phyloP scores from a whole-genome alignment of 306 rosid species.

The Quercus mongolica region DNA sequence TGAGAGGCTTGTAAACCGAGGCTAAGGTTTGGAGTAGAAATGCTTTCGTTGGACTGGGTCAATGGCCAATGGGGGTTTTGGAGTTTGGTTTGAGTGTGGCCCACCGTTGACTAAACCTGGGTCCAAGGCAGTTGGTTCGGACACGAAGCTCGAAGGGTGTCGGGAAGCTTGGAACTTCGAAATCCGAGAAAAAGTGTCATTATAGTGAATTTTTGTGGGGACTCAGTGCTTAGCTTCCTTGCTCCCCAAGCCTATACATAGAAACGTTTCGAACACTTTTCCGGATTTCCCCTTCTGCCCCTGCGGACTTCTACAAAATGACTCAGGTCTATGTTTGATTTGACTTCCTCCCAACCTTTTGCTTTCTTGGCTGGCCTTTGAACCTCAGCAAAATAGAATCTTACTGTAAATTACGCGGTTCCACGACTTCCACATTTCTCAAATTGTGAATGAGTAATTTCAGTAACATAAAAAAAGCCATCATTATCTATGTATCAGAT shows the following conservation, averaged over 20 bases:
- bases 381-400: no score
- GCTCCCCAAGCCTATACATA: constrained; percentile 24
- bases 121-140: background rate
- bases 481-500: no score
- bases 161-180: background rate
- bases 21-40: background rate
- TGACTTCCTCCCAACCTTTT: no score
- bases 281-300: constrained; percentile 6
- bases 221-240: background rate
- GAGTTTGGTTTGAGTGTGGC: background rate
- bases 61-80: background rate
- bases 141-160: background rate
- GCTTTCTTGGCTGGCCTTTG: no score
- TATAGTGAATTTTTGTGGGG: background rate
- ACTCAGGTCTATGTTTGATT: background rate
- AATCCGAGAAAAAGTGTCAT: background rate
- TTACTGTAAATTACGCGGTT: no score
- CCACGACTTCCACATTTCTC: no score
- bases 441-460: no score
- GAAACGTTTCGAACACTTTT: background rate
- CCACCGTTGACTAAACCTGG: background rate
- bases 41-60: no score
- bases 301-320: background rate
- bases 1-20: background rate
- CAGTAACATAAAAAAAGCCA: no score